phyloP scores from a whole-genome alignment of 805 yeast genomes.

The Wilhelminamyces savonicus region DNA sequence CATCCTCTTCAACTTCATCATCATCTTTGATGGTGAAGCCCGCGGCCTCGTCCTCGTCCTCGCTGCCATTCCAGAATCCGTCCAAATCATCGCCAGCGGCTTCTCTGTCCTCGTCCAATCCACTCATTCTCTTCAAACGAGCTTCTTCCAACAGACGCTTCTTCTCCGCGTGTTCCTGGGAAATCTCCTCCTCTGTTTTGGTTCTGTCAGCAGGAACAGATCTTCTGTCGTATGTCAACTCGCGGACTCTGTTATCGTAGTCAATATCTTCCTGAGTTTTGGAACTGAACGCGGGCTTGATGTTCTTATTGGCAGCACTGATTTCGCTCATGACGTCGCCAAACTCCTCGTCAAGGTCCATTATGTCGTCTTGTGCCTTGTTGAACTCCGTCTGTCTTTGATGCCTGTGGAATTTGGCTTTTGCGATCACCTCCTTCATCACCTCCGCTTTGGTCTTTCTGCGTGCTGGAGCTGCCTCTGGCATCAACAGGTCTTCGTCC shows the following conservation, averaged over 20 bases:
- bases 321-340: conserved; percentile 62
- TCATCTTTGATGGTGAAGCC: conserved; percentile 27
- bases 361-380: conserved; percentile 52
- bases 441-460: conserved; percentile 79
- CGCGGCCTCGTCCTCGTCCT: conserved; percentile 40
- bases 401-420: conserved; percentile 70
- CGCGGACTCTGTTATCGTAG: conserved; percentile 63
- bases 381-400: conserved; percentile 67
- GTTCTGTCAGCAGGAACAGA: conserved; percentile 80
- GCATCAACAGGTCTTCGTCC: conserved; percentile 26
- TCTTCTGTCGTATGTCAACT: conserved; percentile 62
- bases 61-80: conserved; percentile 59
- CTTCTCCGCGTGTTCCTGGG: conserved; percentile 53
- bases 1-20: conserved; percentile 35
- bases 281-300: conserved; percentile 15
- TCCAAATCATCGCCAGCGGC: conserved; percentile 64
- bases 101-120: conserved; percentile 43
- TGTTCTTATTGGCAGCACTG: conserved; percentile 17
- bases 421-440: conserved; percentile 80
- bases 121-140: conserved; percentile 70
- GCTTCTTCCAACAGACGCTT: conserved; percentile 60
- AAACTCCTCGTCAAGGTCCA: conserved; percentile 67
- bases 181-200: conserved; percentile 67
- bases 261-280: conserved; percentile 40
- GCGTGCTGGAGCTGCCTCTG: conserved; percentile 37